A percentile compares a stretch with the other conserved stretches of the same genome.
Evolutionary conservation across 1,284 basidiomycete genomes (phyloP).

Genomic region (Megacollybia platyphylla): DNA sequence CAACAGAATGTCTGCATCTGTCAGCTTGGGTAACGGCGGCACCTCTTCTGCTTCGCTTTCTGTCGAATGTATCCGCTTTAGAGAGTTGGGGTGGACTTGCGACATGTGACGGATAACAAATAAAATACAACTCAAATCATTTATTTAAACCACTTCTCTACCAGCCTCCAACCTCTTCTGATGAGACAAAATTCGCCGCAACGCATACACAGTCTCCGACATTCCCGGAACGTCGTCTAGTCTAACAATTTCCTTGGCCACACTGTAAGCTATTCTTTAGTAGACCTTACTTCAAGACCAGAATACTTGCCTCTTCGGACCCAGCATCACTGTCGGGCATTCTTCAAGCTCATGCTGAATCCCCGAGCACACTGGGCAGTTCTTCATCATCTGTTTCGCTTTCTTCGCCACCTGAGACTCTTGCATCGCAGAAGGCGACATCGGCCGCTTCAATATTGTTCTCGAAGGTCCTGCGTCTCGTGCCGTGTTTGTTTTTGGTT

Average conservation of each 20-base stretch:
- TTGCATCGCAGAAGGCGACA: neutral
- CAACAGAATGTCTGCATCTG: slow-evolving; percentile 29
- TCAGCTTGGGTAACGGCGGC: neutral
- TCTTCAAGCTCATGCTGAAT: neutral
- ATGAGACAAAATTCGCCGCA: slow-evolving; percentile 31
- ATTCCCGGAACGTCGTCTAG: slow-evolving; percentile 29
- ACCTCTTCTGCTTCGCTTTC: neutral
- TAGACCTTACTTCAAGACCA: slow-evolving; percentile 22
- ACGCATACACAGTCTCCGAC: slow-evolving; percentile 20
- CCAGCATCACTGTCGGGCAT: slow-evolving; percentile 1
- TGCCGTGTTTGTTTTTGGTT: neutral
- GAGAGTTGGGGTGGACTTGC: neutral
- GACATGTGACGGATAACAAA: neutral
- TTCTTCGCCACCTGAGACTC: neutral
- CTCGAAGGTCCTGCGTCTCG: neutral
- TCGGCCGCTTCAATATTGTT: neutral
- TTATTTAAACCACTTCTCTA: neutral
- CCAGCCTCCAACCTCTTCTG: slow-evolving; percentile 21
- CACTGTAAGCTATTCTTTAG: slow-evolving; percentile 16
- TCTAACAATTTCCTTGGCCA: slow-evolving; percentile 31
- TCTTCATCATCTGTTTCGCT: neutral
- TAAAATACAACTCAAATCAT: neutral
- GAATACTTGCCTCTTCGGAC: neutral
- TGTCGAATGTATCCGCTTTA: neutral
- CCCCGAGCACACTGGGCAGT: slow-evolving; percentile 1